Percentiles rank a stretch among this genome's conserved stretches.
Evolutionary conservation across 1,139 yeast species (phyloP).

Genomic region (Citeromyces siamensis): DNA sequence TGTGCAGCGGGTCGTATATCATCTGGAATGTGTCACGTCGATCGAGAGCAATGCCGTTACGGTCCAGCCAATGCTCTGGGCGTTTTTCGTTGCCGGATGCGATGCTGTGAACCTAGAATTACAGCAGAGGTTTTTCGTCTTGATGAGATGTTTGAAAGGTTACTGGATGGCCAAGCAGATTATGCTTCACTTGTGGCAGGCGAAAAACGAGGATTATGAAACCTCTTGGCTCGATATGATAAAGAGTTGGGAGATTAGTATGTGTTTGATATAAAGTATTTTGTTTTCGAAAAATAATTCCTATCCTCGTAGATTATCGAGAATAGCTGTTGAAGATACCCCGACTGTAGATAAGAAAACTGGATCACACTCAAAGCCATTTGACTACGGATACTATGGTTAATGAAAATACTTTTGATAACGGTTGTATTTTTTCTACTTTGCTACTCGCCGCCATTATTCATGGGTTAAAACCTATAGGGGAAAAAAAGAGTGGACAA

Average conservation of each 20-base stretch:
- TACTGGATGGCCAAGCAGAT: constrained; percentile 47
- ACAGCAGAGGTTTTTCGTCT: constrained; percentile 18
- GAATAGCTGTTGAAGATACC: too few relatives aligned
- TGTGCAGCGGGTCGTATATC: constrained; percentile 21
- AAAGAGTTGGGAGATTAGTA: constrained; percentile 34
- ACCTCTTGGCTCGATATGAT: constrained; percentile 40
- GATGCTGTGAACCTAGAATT: constrained; percentile 22
- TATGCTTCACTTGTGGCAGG: constrained; percentile 37
- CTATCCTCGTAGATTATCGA: too few relatives aligned
- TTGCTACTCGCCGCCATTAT: too few relatives aligned
- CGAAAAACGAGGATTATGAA: constrained; percentile 27
- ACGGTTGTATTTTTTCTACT: not conserved
- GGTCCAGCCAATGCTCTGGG: constrained; percentile 33
- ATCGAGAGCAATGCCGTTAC: constrained; percentile 8
- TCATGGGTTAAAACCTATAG: too few relatives aligned
- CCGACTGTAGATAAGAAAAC: too few relatives aligned
- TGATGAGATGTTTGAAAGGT: constrained; percentile 21
- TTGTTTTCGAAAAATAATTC: too few relatives aligned
- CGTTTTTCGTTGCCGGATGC: constrained; percentile 33
- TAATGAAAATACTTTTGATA: not conserved
- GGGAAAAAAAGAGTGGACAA: too few relatives aligned
- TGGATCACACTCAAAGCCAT: too few relatives aligned
- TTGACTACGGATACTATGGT: too few relatives aligned
- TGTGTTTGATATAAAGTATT: constrained; percentile 3
- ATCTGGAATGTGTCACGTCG: constrained; percentile 20